Conservation (phyloP, 257 asterid genomes). For the Primulina huaijiensis region DNA sequence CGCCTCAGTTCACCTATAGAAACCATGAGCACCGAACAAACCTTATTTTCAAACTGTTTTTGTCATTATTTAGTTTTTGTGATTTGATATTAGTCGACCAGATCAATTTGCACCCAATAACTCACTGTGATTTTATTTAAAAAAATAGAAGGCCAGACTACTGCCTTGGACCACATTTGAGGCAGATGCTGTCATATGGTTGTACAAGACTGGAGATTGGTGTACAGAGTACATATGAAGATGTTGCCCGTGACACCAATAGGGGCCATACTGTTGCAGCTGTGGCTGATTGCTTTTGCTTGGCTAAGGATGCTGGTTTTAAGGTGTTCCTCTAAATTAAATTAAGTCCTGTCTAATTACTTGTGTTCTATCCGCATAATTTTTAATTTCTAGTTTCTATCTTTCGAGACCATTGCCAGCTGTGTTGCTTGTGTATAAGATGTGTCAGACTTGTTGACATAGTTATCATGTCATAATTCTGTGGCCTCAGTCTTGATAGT, state of each 20-base stretch:
- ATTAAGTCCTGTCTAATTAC: neutral
- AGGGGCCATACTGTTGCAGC: slow-evolving; percentile 99
- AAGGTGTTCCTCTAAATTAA: slow-evolving; percentile 51
- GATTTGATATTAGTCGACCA: neutral
- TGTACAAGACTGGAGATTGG: slow-evolving; percentile 98
- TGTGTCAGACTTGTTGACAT: neutral
- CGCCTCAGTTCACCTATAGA: neutral
- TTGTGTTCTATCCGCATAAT: slow-evolving; percentile 6
- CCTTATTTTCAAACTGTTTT: neutral
- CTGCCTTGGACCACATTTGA: slow-evolving; percentile 96
- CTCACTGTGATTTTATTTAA: slow-evolving; percentile 27
- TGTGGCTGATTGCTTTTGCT: slow-evolving; percentile 97
- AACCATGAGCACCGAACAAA: neutral
- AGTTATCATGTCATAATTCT: neutral
- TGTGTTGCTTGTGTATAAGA: neutral
- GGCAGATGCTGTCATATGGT: slow-evolving; percentile 98
- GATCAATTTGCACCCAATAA: slow-evolving; percentile 7
- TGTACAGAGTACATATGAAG: slow-evolving; percentile 98
- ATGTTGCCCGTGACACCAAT: slow-evolving; percentile 98
- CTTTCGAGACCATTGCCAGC: neutral
- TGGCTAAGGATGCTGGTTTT: slow-evolving; percentile 99
- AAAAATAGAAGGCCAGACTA: slow-evolving; percentile 86
- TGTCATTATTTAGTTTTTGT: neutral
- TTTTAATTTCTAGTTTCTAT: neutral
- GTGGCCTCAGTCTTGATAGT: neutral